phyloP scores from a whole-genome alignment of 73 alveolate genomes.

The Paramecium primaurelia region DNA sequence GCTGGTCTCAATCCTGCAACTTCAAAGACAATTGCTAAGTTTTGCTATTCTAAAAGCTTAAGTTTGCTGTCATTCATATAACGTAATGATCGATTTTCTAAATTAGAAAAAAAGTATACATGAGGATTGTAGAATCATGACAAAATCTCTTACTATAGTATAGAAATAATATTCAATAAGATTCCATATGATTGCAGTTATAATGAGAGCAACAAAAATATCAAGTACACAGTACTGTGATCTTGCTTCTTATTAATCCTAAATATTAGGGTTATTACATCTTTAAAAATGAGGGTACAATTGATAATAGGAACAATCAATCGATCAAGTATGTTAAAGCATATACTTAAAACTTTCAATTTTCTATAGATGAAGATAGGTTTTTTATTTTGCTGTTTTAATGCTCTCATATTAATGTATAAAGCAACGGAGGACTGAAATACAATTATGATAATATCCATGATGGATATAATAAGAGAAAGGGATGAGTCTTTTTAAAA shows the following conservation, averaged over 20 bases:
- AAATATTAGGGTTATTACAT: background rate
- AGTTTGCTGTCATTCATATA: background rate
- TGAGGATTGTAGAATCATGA: background rate
- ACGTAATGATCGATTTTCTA: slow-evolving; percentile 11
- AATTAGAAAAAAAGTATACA: background rate
- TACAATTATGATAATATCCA: background rate
- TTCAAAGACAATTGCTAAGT: background rate
- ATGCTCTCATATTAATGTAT: slow-evolving; percentile 41
- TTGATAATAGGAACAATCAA: slow-evolving; percentile 10
- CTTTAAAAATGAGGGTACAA: background rate
- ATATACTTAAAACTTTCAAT: background rate
- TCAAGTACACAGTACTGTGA: background rate
- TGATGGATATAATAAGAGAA: background rate
- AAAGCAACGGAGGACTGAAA: background rate
- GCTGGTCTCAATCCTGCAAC: slow-evolving; percentile 5
- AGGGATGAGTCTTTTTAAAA: background rate
- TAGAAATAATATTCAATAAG: background rate
- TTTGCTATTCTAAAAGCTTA: background rate
- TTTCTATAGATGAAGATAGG: slow-evolving; percentile 3
- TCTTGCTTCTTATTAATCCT: slow-evolving; percentile 18
- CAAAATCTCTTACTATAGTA: background rate
- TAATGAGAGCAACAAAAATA: background rate
- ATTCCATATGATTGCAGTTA: slow-evolving; percentile 39
- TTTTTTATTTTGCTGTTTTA: background rate
- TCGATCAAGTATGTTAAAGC: slow-evolving; percentile 3